These are phyloP conservation scores for Geosmithia putterillii DNA, from an alignment of 2,329 filamentous ascomycete species.

Conservation along the genomic window DNA sequence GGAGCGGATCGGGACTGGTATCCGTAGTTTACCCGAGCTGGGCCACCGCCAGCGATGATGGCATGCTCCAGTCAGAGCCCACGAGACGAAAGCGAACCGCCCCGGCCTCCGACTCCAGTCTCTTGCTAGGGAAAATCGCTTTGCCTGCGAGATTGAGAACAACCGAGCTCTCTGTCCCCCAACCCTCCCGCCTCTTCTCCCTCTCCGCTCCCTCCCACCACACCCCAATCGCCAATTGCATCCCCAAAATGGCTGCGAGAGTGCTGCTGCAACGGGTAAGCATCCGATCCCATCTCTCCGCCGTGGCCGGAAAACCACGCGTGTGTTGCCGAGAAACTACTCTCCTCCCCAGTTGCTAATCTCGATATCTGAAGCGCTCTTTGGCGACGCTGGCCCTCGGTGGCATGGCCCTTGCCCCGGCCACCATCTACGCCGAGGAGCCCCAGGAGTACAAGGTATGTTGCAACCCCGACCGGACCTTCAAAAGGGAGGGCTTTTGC, in stretches of 20 bases:
- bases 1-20: neutral
- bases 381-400: constrained; percentile 39
- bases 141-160: too few relatives aligned
- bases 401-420: constrained; percentile 33
- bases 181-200: neutral
- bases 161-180: neutral
- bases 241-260: constrained; percentile 40
- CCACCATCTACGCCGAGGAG: constrained; percentile 38
- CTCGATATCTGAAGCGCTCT: constrained; percentile 32
- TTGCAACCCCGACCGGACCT: neutral
- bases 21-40: neutral
- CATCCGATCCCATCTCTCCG: neutral
- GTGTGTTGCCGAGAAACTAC: too few relatives aligned
- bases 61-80: too few relatives aligned
- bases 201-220: neutral
- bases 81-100: too few relatives aligned
- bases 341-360: constrained; percentile 2
- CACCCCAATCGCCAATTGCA: constrained; percentile 1
- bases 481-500: too few relatives aligned
- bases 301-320: neutral
- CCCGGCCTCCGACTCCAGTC: too few relatives aligned
- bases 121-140: neutral
- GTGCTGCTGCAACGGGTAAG: constrained; percentile 44
- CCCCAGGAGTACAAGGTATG: constrained; percentile 21
- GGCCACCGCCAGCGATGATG: neutral